A percentile compares a stretch with the other conserved stretches of the same genome.
phyloP scores from a whole-genome alignment of 2,329 filamentous ascomycete genomes.

The Phaeoacremonium minimum region DNA sequence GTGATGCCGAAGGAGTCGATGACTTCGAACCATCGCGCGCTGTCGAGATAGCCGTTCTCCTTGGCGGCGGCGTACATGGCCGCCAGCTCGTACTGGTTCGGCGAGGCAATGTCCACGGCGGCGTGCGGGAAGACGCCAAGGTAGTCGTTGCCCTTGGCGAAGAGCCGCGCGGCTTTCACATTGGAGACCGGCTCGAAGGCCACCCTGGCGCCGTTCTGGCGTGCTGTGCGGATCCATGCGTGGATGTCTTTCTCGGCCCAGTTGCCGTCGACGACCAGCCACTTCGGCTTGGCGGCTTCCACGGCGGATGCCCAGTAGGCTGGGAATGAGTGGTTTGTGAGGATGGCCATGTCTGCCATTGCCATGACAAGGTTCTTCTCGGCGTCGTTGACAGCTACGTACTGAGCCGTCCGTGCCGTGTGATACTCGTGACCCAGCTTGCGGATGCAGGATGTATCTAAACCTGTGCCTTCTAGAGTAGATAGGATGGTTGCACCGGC shows the following conservation, averaged over 20 bases:
- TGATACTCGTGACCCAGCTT: slow-evolving; percentile 42
- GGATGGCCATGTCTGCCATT: slow-evolving; percentile 93
- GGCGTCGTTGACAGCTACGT: slow-evolving; percentile 82
- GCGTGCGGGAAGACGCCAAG: slow-evolving; percentile 54
- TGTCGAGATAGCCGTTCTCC: slow-evolving; percentile 58
- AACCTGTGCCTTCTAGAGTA: slow-evolving; percentile 58
- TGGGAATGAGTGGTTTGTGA: slow-evolving; percentile 52
- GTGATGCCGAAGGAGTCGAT: slow-evolving; percentile 77
- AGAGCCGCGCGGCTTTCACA: slow-evolving; percentile 70
- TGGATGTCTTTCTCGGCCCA: slow-evolving; percentile 67
- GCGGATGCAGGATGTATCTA: slow-evolving; percentile 61
- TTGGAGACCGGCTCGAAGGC: slow-evolving; percentile 89
- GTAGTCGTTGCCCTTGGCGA: slow-evolving; percentile 38
- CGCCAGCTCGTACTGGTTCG: slow-evolving; percentile 76
- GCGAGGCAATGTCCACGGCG: slow-evolving; percentile 70
- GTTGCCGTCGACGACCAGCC: slow-evolving; percentile 84
- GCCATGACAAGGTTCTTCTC: slow-evolving; percentile 83
- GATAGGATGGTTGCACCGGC: slow-evolving; percentile 71
- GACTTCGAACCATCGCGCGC: slow-evolving; percentile 71
- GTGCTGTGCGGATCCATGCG: slow-evolving; percentile 62
- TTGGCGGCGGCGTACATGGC: slow-evolving; percentile 74
- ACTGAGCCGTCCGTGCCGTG: slow-evolving; percentile 74
- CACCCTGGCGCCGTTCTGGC: slow-evolving; percentile 50
- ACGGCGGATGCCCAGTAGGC: slow-evolving; percentile 59
- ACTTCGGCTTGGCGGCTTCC: slow-evolving; percentile 56